A percentile compares a stretch with the other conserved stretches of the same genome.
These are phyloP conservation scores for Salvia hispanica DNA, from an alignment of 257 asterid genomes.

Conservation along the genomic window DNA sequence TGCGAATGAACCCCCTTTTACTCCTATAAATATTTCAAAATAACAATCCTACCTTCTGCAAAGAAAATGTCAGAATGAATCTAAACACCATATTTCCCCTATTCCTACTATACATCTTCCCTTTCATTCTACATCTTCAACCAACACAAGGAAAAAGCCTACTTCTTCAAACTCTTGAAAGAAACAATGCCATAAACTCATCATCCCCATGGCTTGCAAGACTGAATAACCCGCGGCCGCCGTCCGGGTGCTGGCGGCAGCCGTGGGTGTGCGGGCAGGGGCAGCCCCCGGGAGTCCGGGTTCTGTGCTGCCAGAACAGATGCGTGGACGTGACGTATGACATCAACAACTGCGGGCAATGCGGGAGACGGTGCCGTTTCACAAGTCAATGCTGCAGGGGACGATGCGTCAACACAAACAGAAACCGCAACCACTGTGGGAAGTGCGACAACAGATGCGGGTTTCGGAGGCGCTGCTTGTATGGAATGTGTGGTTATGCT, in stretches of 20 bases:
- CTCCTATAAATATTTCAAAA: conserved; percentile 25
- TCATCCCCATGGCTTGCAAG: conserved; percentile 44
- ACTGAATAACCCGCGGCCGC: conserved; percentile 36
- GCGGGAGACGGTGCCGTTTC: conserved; percentile 66
- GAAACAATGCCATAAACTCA: conserved; percentile 26
- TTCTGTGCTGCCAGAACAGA: conserved; percentile 59
- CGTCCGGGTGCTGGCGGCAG: conserved; percentile 49
- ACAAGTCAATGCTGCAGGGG: conserved; percentile 69
- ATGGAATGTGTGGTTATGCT: conserved; percentile 72
- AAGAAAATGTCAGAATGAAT: conserved; percentile 21
- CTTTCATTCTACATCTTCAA: background rate
- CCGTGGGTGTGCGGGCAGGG: conserved; percentile 67
- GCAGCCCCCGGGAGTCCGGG: conserved; percentile 33
- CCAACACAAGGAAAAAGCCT: conserved; percentile 30
- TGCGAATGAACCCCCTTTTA: conserved; percentile 27
- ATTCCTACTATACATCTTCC: conserved; percentile 23
- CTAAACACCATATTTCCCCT: background rate
- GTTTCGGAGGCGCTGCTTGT: conserved; percentile 42
- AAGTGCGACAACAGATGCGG: conserved; percentile 51
- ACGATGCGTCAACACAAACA: conserved; percentile 44
- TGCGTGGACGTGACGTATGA: conserved; percentile 62
- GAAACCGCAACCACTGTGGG: conserved; percentile 65
- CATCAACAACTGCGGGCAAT: conserved; percentile 63
- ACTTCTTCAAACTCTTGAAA: conserved; percentile 3
- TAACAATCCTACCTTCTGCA: background rate